Evolutionary conservation across 2,329 filamentous ascomycete species (phyloP), one percentile per base, ranked within the genome.

Genomic region (Trichoderma harzianum): DNA sequence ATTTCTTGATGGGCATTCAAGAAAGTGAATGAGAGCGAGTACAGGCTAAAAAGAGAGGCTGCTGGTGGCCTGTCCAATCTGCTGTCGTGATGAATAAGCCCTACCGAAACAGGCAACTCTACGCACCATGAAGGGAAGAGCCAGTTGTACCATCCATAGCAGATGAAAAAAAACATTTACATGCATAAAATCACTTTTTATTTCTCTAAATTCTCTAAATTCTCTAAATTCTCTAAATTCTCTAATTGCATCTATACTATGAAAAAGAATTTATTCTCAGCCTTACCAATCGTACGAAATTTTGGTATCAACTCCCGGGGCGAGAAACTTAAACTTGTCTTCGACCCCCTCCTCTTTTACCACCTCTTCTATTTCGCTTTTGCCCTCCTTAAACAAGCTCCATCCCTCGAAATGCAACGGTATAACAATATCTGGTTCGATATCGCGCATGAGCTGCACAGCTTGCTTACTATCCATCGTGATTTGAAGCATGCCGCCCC

Each of bases 321-420:
- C 11, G 11, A 65, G 39, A n/a, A 65, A 65, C 39, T 51, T 53
- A 5, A 65, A 65, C 57, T 79, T 77, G 6, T 82, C 78, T 8
- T 32, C 57, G 7, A 84, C 72, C 0, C 81, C 81, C 55, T 81
- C 80, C 14, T 75, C 74, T 65, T 78, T 74, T 16, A 85, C 80
- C 8, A 73, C 79, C 58, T 76, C 47, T 1, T 39, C 61, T 21
- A 85, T 71, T 14, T 78, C 77, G 5, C 76, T 72, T 5, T 77
- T 76, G 36, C 76, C 74, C 73, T 86, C 78, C 1, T 78, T 79
- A 67, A 85, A 85, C 73, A 86, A 83, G 0, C 74, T 75, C 84
- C 84, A 86, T 1, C 78, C 78, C 62, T 86, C 84, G 66, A 79
- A 86, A 71, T 86, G 84, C 80, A 87, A 82, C 0, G 84, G 84